Conservation (phyloP, 371 early-diverging fungal genomes). For the Mucor sp. region DNA sequence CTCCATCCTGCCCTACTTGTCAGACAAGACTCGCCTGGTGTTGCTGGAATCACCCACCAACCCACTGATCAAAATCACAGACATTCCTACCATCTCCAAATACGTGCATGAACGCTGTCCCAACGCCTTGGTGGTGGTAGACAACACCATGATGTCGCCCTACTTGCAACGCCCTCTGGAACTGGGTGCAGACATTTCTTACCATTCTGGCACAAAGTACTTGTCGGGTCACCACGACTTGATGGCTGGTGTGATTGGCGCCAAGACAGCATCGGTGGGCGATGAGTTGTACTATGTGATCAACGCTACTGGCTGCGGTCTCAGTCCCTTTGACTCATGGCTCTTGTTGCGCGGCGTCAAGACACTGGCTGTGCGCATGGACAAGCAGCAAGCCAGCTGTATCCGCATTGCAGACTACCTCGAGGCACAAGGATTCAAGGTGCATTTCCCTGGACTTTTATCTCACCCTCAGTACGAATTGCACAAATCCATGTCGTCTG, state of each 20-base stretch:
- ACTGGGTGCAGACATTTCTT: conserved; percentile 86
- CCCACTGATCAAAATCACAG: conserved; percentile 84
- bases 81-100: conserved; percentile 74
- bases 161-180: conserved; percentile 86
- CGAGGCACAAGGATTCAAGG: conserved; percentile 76
- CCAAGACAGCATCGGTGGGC: conserved; percentile 67
- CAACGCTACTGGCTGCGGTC: conserved; percentile 91
- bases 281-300: conserved; percentile 82
- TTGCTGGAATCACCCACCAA: conserved; percentile 92
- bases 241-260: conserved; percentile 89
- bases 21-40: conserved; percentile 79
- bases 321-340: conserved; percentile 89
- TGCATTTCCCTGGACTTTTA: conserved; percentile 86
- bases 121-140: conserved; percentile 83
- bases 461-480: conserved; percentile 89
- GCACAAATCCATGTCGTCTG: conserved; percentile 76
- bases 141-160: conserved; percentile 95
- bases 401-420: conserved; percentile 80
- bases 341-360: conserved; percentile 87
- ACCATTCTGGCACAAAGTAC: conserved; percentile 90
- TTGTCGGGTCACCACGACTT: conserved; percentile 93
- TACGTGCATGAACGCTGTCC: conserved; percentile 72
- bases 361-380: conserved; percentile 88
- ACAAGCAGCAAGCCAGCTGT: conserved; percentile 79
- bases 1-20: conserved; percentile 61